These are phyloP conservation scores for Trichocomaceae sp. DNA, from an alignment of 2,329 filamentous ascomycete species.

Conservation along the genomic window DNA sequence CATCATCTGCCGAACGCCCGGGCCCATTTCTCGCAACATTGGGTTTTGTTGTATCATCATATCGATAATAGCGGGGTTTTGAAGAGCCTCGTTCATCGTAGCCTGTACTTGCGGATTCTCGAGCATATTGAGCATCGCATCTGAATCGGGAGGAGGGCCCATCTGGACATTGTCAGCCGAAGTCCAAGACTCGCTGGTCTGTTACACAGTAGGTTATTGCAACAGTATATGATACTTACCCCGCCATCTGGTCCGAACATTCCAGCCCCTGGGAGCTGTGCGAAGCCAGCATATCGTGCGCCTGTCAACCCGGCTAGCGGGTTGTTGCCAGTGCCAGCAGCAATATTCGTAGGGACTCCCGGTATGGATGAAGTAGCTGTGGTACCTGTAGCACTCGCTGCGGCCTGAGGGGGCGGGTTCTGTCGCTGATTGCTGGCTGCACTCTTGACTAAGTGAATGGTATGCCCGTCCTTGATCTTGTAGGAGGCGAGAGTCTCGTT, in stretches of 20 bases:
- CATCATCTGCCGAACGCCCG: slow-evolving; percentile 74
- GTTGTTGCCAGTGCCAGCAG: slow-evolving; percentile 63
- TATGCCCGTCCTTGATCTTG: slow-evolving; percentile 95
- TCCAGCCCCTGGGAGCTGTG: slow-evolving; percentile 77
- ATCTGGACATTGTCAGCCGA: slow-evolving; percentile 52
- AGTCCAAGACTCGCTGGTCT: neutral
- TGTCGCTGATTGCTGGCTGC: slow-evolving; percentile 75
- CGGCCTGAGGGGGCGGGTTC: slow-evolving; percentile 47
- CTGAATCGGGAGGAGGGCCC: slow-evolving; percentile 76
- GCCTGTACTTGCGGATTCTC: slow-evolving; percentile 80
- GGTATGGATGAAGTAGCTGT: slow-evolving; percentile 26
- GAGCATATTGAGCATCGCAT: slow-evolving; percentile 77
- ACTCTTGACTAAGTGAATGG: slow-evolving; percentile 93
- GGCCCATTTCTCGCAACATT: slow-evolving; percentile 63
- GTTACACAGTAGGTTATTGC: neutral
- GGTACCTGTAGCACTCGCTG: slow-evolving; percentile 27
- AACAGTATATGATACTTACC: slow-evolving; percentile 51
- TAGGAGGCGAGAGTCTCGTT: slow-evolving; percentile 75
- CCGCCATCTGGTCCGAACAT: slow-evolving; percentile 93
- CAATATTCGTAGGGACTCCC: slow-evolving; percentile 44
- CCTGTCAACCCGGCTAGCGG: slow-evolving; percentile 85
- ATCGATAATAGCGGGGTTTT: slow-evolving; percentile 89
- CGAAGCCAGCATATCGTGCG: slow-evolving; percentile 86
- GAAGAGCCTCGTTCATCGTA: slow-evolving; percentile 87
- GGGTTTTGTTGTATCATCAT: slow-evolving; percentile 93